These are phyloP conservation scores for Alternaria hordeiaustralica DNA, from an alignment of 2,329 filamentous ascomycete genomes.

Conservation along the genomic window DNA sequence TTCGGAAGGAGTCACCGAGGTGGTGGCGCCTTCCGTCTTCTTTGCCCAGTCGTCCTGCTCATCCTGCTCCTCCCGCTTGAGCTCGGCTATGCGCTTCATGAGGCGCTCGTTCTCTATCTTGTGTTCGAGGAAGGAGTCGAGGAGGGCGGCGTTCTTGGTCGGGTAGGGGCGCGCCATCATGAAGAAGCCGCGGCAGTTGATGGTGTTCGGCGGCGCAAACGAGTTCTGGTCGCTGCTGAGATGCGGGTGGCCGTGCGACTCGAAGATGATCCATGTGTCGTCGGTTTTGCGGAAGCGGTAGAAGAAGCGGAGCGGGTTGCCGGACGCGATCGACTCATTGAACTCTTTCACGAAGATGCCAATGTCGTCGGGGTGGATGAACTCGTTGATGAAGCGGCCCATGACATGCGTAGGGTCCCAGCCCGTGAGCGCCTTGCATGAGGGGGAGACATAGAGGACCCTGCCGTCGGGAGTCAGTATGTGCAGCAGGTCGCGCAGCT, in stretches of 20 bases:
- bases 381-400: conserved; percentile 78
- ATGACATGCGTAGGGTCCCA: conserved; percentile 74
- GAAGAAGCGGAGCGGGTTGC: conserved; percentile 81
- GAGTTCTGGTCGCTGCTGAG: conserved; percentile 72
- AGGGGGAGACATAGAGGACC: conserved; percentile 86
- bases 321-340: conserved; percentile 84
- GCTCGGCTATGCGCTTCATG: conserved; percentile 80
- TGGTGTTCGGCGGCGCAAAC: conserved; percentile 64
- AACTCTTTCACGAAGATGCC: conserved; percentile 85
- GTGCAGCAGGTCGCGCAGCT: conserved; percentile 86
- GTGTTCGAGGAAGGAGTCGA: conserved; percentile 94
- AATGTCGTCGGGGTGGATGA: conserved; percentile 85
- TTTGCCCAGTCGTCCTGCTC: conserved; percentile 72
- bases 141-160: conserved; percentile 80
- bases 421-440: conserved; percentile 75
- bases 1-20: conserved; percentile 53
- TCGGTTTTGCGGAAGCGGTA: conserved; percentile 82
- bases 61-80: conserved; percentile 84
- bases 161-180: conserved; percentile 92
- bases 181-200: conserved; percentile 86
- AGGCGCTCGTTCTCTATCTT: conserved; percentile 95
- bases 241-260: conserved; percentile 92
- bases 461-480: conserved; percentile 85
- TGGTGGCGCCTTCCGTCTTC: conserved; percentile 57
- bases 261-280: conserved; percentile 78